phyloP scores from a whole-genome alignment of 805 yeast species.

The Wickerhamiella dianesei region DNA sequence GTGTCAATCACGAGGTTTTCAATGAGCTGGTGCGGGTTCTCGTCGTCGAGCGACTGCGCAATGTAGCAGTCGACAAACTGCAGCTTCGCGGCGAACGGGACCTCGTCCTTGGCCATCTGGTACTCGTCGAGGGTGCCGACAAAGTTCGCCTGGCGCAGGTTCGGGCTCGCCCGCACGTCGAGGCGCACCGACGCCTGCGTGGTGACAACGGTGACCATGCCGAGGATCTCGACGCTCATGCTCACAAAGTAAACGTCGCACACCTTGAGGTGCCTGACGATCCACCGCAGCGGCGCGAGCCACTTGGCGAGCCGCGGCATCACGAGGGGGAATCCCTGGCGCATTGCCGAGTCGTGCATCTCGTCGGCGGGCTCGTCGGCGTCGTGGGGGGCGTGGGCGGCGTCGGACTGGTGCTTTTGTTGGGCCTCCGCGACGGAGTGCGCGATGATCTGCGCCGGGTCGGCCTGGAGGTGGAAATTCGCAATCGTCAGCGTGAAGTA shows the following conservation, averaged over 20 bases:
- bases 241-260: constrained; percentile 20
- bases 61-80: constrained; percentile 21
- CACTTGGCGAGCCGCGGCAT: constrained; percentile 7
- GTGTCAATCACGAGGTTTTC: constrained; percentile 22
- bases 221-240: constrained; percentile 19
- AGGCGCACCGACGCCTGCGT: constrained; percentile 21
- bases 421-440: constrained; percentile 3
- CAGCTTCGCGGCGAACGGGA: constrained; percentile 21
- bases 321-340: constrained; percentile 13
- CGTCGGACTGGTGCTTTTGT: neutral
- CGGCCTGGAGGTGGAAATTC: constrained; percentile 24
- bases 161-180: constrained; percentile 22
- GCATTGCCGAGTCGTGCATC: neutral
- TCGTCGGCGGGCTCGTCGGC: neutral
- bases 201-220: constrained; percentile 19
- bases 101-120: constrained; percentile 18
- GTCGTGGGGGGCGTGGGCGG: constrained; percentile 2
- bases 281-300: constrained; percentile 14
- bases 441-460: constrained; percentile 12
- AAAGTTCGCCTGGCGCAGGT: constrained; percentile 18
- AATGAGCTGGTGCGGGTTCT: constrained; percentile 23
- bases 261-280: constrained; percentile 17
- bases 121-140: constrained; percentile 26
- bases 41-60: constrained; percentile 20
- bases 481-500: constrained; percentile 25